Conservation (phyloP, 1,139 yeast species). For the Taphrina populina region DNA sequence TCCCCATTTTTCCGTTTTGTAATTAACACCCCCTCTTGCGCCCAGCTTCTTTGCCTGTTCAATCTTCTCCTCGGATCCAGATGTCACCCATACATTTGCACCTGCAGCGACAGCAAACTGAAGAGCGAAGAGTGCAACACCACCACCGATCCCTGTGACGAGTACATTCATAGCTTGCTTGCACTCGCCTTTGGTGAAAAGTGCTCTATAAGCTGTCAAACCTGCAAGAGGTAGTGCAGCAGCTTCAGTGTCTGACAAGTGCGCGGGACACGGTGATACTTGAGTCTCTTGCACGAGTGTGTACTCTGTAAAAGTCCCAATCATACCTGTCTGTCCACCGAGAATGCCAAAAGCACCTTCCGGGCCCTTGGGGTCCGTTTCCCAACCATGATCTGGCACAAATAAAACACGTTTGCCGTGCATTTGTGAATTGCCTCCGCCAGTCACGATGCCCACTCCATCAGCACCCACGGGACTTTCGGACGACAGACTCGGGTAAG, state of each 20-base stretch:
- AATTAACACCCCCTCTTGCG: constrained; percentile 38
- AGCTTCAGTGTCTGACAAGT: constrained; percentile 37
- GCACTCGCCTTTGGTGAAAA: constrained; percentile 34
- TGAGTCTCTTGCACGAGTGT: constrained; percentile 32
- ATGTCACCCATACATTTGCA: constrained; percentile 38
- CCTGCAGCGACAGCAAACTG: constrained; percentile 39
- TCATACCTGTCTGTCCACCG: constrained; percentile 38
- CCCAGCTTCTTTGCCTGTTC: constrained; percentile 36
- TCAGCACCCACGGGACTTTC: constrained; percentile 39
- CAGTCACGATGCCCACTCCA: constrained; percentile 38
- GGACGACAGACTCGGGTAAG: constrained; percentile 38
- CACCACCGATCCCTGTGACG: constrained; percentile 41
- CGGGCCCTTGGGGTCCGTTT: constrained; percentile 32
- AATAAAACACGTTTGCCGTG: constrained; percentile 36
- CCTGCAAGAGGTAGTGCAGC: constrained; percentile 40
- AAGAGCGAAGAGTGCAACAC: constrained; percentile 39
- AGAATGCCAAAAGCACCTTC: constrained; percentile 38
- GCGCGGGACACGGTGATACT: constrained; percentile 36
- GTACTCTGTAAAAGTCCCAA: constrained; percentile 38
- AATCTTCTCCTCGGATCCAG: constrained; percentile 38
- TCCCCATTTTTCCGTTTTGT: constrained; percentile 38
- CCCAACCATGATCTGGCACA: constrained; percentile 38
- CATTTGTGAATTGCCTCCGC: constrained; percentile 4
- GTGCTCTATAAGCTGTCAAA: constrained; percentile 39
- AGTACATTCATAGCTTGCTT: constrained; percentile 32